These are phyloP conservation scores for Scolecobasidium constrictum DNA, from an alignment of 2,329 filamentous ascomycete genomes.

Conservation along the genomic window DNA sequence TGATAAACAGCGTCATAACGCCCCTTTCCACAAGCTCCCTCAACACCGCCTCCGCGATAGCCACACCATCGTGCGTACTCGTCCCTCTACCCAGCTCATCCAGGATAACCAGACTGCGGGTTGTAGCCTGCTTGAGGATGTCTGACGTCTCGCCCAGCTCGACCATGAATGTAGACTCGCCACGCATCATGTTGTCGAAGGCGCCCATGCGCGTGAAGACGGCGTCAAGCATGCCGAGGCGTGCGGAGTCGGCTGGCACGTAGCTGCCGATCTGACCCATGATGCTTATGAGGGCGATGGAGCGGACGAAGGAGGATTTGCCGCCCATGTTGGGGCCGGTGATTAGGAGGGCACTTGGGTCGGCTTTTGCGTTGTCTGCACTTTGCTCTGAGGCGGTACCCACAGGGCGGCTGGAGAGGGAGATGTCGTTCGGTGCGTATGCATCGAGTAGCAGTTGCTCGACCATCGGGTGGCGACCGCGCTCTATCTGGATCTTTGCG, in stretches of 20 bases:
- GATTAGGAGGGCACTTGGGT: constrained; percentile 67
- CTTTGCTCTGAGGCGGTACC: neutral
- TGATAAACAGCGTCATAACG: constrained; percentile 88
- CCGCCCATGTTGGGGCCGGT: constrained; percentile 99
- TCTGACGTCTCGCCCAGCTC: constrained; percentile 86
- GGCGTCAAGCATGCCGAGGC: constrained; percentile 75
- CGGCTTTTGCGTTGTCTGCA: constrained; percentile 27
- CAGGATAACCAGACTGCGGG: constrained; percentile 75
- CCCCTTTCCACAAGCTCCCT: constrained; percentile 68
- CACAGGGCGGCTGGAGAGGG: constrained; percentile 1
- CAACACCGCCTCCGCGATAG: constrained; percentile 86
- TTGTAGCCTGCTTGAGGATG: constrained; percentile 81
- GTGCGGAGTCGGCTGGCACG: constrained; percentile 67
- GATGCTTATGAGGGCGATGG: constrained; percentile 81
- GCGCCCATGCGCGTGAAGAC: constrained; percentile 95
- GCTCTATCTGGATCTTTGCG: constrained; percentile 57
- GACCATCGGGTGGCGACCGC: constrained; percentile 88
- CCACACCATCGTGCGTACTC: constrained; percentile 88
- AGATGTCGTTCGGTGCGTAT: constrained; percentile 84
- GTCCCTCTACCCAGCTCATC: constrained; percentile 93
- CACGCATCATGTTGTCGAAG: constrained; percentile 88
- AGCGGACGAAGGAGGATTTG: constrained; percentile 94
- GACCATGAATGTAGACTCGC: constrained; percentile 96
- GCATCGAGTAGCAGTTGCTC: constrained; percentile 75
- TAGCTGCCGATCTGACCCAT: constrained; percentile 94